Evolutionary conservation across 768 basidiomycete species (phyloP), one percentile per base, ranked within the genome.

Genomic region (Ephemerocybe angulata): DNA sequence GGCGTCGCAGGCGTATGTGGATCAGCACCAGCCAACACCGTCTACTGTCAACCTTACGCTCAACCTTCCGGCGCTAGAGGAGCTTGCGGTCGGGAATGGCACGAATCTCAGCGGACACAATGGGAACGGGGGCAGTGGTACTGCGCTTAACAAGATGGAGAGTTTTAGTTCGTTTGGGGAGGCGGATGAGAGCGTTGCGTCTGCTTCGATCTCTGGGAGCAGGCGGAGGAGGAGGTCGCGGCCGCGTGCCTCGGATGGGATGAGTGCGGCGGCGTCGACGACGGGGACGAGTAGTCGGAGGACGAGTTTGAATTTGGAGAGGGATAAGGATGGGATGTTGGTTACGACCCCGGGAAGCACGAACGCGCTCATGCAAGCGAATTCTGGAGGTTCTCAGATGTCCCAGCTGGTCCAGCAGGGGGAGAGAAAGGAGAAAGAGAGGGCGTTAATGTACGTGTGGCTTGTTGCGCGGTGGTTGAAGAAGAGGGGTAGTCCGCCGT

Each of bases 401-500:
- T n/a, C n/a, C n/a, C n/a, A n/a, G n/a, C n/a, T n/a, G n/a, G n/a
- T n/a, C n/a, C n/a, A n/a, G 8, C 46, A 28, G 25, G 46, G 3
- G 4, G 15, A 1, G 4, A 28, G 46, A 28, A 49, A 49, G 27
- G 66, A 66, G 44, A 64, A 63, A 40, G 62, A 62, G 54, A 63
- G 76, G n/a, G 76, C 77, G 35, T 65, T 77, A 55, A 74, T 81
- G 69, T 91, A 93, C 55, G 81, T 87, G 4, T 93, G 90, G 90
- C 75, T 87, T 19, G 83, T 90, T 25, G 75, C 85, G 47, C 77
- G 73, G 59, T 93, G 91, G 91, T 65, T 86, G 60, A 93, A 92
- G 65, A 56, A 56, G 41, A 24, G 55, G 19, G 29, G 29, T 19
- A 12, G 37, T 13, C 21, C 22, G n/a, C 49, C 49, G 15, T 17